A percentile compares a stretch with the other conserved stretches of the same genome.
These are phyloP conservation scores for Xanthoconium purpureum DNA, from an alignment of 768 basidiomycete species.

Conservation along the genomic window DNA sequence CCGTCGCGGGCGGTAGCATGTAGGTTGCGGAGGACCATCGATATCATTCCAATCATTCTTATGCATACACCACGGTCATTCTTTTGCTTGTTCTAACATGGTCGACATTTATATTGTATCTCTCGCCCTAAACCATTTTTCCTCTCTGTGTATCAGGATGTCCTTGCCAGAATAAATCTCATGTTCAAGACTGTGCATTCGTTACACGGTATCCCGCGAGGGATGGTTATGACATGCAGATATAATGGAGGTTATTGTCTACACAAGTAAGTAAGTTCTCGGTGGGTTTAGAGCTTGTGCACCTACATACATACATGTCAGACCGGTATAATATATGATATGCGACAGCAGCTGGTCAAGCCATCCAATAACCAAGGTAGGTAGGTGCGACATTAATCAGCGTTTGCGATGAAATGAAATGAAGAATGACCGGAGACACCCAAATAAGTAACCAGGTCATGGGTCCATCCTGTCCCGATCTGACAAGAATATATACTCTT, in stretches of 20 bases:
- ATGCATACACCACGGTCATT: constrained; percentile 1
- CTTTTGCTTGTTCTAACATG: neutral
- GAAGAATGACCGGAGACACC: neutral
- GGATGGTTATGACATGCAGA: too few species aligned
- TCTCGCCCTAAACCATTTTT: constrained; percentile 3
- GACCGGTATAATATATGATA: too few species aligned
- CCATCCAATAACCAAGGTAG: too few species aligned
- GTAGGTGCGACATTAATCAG: too few species aligned
- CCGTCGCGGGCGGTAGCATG: neutral
- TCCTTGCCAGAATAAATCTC: neutral
- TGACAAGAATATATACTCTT: neutral
- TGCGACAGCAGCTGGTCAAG: too few species aligned
- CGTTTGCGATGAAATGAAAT: too few species aligned
- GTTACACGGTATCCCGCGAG: too few species aligned
- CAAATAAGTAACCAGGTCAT: neutral
- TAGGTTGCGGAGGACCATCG: neutral
- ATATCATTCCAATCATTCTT: constrained; percentile 2
- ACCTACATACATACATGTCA: too few species aligned
- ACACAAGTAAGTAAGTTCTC: too few species aligned
- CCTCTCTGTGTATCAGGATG: constrained; percentile 17
- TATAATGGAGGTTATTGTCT: too few species aligned
- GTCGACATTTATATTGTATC: constrained; percentile 16
- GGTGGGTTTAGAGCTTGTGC: too few species aligned
- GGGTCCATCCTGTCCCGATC: neutral
- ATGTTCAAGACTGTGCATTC: too few species aligned